These are phyloP conservation scores for Asparagopsis taxiformis DNA, from an alignment of 31 red algal genomes.

Conservation along the genomic window DNA sequence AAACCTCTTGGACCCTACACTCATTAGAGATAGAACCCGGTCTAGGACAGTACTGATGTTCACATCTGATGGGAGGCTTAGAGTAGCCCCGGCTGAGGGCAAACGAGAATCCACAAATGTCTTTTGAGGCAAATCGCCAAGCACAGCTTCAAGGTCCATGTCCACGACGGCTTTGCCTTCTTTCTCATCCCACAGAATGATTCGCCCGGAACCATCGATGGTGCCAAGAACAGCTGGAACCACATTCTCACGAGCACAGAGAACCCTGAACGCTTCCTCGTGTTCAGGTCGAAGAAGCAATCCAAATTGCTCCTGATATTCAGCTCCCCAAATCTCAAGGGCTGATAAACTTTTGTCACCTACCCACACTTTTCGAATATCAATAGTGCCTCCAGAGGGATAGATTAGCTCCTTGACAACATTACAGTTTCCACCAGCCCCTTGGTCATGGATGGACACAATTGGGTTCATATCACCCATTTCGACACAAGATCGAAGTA, in stretches of 20 bases:
- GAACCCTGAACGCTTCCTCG: conserved; percentile 51
- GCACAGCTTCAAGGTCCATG: conserved; percentile 90
- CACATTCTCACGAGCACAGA: conserved; percentile 90
- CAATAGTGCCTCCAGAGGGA: conserved; percentile 87
- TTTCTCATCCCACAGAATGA: conserved; percentile 88
- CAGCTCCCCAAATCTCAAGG: conserved; percentile 99
- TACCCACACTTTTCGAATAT: conserved; percentile 87
- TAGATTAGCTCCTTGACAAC: conserved; percentile 99
- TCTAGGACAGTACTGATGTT: conserved; percentile 45
- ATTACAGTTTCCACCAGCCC: conserved; percentile 99
- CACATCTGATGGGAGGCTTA: conserved; percentile 22
- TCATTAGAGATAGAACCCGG: conserved; percentile 83
- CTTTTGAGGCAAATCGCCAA: conserved; percentile 98
- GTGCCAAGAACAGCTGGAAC: conserved; percentile 74
- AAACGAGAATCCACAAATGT: conserved; percentile 77
- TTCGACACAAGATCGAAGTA: conserved; percentile 96
- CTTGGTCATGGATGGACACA: conserved; percentile 98
- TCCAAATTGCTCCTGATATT: conserved; percentile 99
- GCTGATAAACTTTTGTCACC: conserved; percentile 94
- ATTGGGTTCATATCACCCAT: conserved; percentile 93
- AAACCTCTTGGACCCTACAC: conserved; percentile 97
- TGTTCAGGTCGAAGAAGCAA: conserved; percentile 83
- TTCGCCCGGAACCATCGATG: conserved; percentile 91
- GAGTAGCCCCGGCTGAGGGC: background rate
- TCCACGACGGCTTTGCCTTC: conserved; percentile 77